These are phyloP conservation scores for Lepidium didymum DNA, from an alignment of 345 rosid species.

Conservation along the genomic window DNA sequence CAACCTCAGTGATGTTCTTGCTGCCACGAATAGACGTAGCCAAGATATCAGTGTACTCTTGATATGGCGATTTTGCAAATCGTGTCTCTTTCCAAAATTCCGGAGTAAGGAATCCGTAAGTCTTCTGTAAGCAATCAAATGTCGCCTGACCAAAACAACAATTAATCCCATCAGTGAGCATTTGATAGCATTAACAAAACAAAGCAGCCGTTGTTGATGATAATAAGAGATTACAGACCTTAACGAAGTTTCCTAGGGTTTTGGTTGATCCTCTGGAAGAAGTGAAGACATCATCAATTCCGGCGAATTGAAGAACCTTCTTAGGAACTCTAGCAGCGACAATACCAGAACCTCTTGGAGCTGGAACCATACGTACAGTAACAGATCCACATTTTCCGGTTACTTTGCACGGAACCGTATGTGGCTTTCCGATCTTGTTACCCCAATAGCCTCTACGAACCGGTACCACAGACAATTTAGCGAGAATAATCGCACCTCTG, in stretches of 20 bases:
- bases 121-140: constrained; percentile 15
- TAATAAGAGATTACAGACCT: constrained; percentile 41
- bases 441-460: constrained; percentile 84
- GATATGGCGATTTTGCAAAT: background rate
- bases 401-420: constrained; percentile 71
- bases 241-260: constrained; percentile 69
- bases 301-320: constrained; percentile 71
- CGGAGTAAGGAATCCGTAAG: constrained; percentile 14
- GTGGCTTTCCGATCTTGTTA: constrained; percentile 69
- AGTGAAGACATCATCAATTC: constrained; percentile 66
- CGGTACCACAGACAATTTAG: constrained; percentile 59
- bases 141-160: background rate
- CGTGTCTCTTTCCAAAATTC: constrained; percentile 23
- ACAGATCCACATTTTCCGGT: constrained; percentile 72
- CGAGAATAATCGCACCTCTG: no score
- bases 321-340: constrained; percentile 77
- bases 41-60: constrained; percentile 10
- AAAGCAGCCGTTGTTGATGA: background rate
- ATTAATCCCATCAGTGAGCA: background rate
- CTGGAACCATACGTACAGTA: constrained; percentile 72
- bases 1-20: constrained; percentile 5
- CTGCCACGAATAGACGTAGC: background rate
- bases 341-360: constrained; percentile 70
- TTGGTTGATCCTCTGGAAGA: constrained; percentile 66
- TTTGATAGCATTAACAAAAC: background rate